Base-by-base conservation (phyloP, 2,329 filamentous ascomycete species). In the Ambrosiella beaveri region DNA sequence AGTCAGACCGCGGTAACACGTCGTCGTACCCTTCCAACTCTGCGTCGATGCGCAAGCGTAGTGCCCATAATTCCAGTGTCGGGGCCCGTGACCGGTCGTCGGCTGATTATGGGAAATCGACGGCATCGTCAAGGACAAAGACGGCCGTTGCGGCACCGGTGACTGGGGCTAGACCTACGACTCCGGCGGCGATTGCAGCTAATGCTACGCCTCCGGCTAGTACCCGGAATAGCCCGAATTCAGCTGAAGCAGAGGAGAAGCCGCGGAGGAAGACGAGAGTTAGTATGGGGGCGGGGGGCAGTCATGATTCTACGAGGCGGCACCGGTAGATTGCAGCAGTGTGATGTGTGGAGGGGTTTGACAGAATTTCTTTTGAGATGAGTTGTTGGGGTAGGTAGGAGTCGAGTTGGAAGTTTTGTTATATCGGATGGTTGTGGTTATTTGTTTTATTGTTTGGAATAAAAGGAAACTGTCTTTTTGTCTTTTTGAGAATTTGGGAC, bases 81-180 rank as follows among this genome's bases (percentile, higher is more conserved):
- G 55, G 58, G n/a, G 58, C 58, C 15, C 58, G 55, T n/a, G 58
- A 60, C 35, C 54, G 58, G 6, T 51, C 54, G 49, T 36, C 58
- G 11, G 51, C 50, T 11, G 58, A 59, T 17, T 56, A 54, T n/a
- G 50, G 47, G 11, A 44, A 35, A 50, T 15, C 58, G 4, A 56
- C 54, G 36, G 50, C 55, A 1, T 37, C 54, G 1, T 60, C 58
- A 9, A 54, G 58, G 27, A 57, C 58, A 8, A 60, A 60, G 51
- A 57, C 49, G 5, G 36, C 58, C 7, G 39, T 49, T 6, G 50
- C 36, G 7, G 44, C 49, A 19, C 27, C 54, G 3, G 41, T 57
- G 15, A 56, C 39, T 45, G 57, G 49, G 35, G 39, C 44, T 41
- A 35, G 45, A 36, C 57, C 57, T 11, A 54, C 54, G 37, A 59